Base-by-base conservation (phyloP, 768 basidiomycete genomes). In the Lepiota brunneoincarnata region DNA sequence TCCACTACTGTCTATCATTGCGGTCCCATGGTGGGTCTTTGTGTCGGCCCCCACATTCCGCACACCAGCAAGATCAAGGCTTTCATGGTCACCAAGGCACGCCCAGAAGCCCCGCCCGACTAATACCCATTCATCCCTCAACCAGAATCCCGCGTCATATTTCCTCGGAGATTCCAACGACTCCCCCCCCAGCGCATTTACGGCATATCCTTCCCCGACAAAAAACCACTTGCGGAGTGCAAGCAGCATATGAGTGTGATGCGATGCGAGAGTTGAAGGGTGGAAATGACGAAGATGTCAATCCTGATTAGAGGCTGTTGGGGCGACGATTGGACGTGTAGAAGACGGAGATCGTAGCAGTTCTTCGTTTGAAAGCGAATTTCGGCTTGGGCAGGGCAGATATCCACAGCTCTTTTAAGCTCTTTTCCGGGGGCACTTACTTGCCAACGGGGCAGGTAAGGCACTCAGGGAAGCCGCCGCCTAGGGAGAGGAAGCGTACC, bases 21-120 rank as follows among this genome's bases (percentile, higher is more conserved):
- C 67, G 97, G 97, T 31, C 95, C 97, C 37, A 93, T 99, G 88
- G 86, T 99, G 52, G 97, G 98, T 72, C 80, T 99, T 35, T 99
- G 97, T 65, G 79, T 95, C 35, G 97, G 97, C 28, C 97, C 97
- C 20, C 97, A 99, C 69, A 92, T 99, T 55, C 96, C 97, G 11
- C 93, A 98, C 72, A 98, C 97, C 2, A 95, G 95, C 40, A 90
- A 86, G 65, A 98, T 99, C 76, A 99, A 98, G 78, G 87, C 96
- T 0, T 84, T 98, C 68, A 93, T 96, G 82, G 80, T 99, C 62
- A 95, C 93, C 57, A 99, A 99, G 77, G 93, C 91, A 49, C 6
- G 62, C 56, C 17, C n/a, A 4, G 4, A 31, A 10, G 10, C n/a
- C 31, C n/a, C 24, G 4, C n/a, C 7, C 28, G 11, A 28, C 3